These are phyloP conservation scores for Vigna radiata DNA, from an alignment of 306 rosid species.

Conservation along the genomic window DNA sequence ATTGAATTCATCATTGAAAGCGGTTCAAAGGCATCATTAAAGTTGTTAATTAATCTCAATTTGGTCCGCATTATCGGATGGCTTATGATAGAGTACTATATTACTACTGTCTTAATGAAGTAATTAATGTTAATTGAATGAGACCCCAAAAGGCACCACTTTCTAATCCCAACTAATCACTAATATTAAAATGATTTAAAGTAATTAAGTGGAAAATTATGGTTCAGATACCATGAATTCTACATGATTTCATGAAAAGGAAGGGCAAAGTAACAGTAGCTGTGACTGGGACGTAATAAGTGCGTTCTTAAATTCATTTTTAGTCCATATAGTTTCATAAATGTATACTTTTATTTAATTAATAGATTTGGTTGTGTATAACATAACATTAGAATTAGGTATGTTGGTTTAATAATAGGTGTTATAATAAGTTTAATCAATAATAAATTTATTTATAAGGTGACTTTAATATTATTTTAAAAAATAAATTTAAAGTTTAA, in stretches of 20 bases:
- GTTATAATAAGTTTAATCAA: too few relatives aligned
- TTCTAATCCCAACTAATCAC: slow-evolving; percentile 17
- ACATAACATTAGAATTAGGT: too few relatives aligned
- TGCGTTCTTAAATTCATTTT: too few relatives aligned
- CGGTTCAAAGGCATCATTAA: slow-evolving; percentile 23
- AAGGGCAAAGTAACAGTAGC: slow-evolving; percentile 2
- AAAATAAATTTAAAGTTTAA: too few relatives aligned
- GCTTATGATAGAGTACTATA: background rate
- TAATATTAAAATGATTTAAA: background rate
- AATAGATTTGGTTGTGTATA: too few relatives aligned
- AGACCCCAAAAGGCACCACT: background rate
- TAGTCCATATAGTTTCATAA: too few relatives aligned
- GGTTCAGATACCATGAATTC: background rate
- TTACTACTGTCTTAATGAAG: too few relatives aligned
- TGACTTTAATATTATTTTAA: too few relatives aligned
- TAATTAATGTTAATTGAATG: background rate
- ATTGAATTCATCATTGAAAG: slow-evolving; percentile 16
- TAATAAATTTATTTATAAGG: too few relatives aligned
- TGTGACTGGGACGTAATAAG: background rate
- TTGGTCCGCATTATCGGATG: background rate
- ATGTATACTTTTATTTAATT: too few relatives aligned
- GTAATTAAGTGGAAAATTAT: slow-evolving; percentile 4
- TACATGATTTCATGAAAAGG: slow-evolving; percentile 23
- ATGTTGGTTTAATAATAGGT: too few relatives aligned
- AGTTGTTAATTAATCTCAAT: background rate